Evolutionary conservation across 1,284 basidiomycete genomes (phyloP).

Genomic region (Dichomitus squalens): DNA sequence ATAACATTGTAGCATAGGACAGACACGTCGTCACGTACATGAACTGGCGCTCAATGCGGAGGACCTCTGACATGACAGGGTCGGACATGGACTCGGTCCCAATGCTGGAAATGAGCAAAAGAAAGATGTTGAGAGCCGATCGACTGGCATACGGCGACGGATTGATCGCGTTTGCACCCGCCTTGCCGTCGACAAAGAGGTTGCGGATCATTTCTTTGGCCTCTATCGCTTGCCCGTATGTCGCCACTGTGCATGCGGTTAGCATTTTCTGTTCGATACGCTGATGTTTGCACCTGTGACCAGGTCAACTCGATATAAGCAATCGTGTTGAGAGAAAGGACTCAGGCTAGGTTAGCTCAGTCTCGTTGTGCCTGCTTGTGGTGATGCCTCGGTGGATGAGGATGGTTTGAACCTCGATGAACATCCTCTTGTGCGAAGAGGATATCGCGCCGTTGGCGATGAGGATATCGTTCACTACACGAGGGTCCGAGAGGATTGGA

Average conservation of each 20-base stretch:
- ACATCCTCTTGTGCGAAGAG: conserved; percentile 42
- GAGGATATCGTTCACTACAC: conserved; percentile 42
- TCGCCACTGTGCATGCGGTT: background rate
- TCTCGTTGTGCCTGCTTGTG: conserved; percentile 41
- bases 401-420: conserved; percentile 45
- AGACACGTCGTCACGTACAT: conserved; percentile 33
- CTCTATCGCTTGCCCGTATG: conserved; percentile 24
- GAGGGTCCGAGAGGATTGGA: conserved; percentile 46
- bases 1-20: background rate
- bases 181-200: conserved; percentile 34
- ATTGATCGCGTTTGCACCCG: conserved; percentile 38
- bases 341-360: conserved; percentile 33
- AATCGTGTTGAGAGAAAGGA: background rate
- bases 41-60: conserved; percentile 40
- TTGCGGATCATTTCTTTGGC: conserved; percentile 37
- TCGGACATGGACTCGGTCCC: conserved; percentile 37
- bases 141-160: conserved; percentile 35
- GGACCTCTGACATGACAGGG: conserved; percentile 34
- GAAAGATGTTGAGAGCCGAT: conserved; percentile 40
- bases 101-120: conserved; percentile 39
- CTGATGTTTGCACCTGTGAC: background rate
- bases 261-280: background rate
- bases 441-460: conserved; percentile 44
- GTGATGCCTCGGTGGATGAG: conserved; percentile 43
- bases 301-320: background rate